A percentile compares a stretch with the other conserved stretches of the same genome.
These are phyloP conservation scores for Colletotrichum sp. DNA, from an alignment of 2,329 filamentous ascomycete genomes.

Conservation along the genomic window DNA sequence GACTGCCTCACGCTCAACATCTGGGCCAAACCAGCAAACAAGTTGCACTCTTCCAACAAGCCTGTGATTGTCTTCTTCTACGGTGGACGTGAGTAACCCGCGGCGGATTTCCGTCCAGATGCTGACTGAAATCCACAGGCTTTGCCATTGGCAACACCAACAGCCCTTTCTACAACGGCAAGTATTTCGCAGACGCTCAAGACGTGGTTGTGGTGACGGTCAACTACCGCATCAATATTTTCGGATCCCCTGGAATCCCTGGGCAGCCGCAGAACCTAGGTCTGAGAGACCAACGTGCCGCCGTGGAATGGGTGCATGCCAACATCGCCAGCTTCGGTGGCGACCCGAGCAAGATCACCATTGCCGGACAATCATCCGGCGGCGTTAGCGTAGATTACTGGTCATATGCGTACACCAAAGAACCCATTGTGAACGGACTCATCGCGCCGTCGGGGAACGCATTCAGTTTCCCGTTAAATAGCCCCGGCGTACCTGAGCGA, in stretches of 20 bases:
- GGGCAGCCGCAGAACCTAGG: conserved; percentile 44
- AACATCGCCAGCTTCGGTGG: conserved; percentile 54
- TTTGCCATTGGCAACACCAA: conserved; percentile 37
- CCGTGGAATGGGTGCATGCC: conserved; percentile 53
- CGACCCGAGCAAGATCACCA: conserved; percentile 40
- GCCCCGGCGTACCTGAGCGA: conserved; percentile 32
- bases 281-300: conserved; percentile 53
- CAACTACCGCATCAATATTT: conserved; percentile 50
- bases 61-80: conserved; percentile 43
- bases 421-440: conserved; percentile 53
- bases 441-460: conserved; percentile 52
- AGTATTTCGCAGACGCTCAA: conserved; percentile 44
- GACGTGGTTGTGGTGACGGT: conserved; percentile 51
- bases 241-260: conserved; percentile 43
- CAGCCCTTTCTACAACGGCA: conserved; percentile 45
- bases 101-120: fast-evolving
- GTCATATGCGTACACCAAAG: conserved; percentile 51
- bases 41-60: conserved; percentile 23
- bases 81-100: conserved; percentile 31
- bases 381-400: conserved; percentile 47
- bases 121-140: not conserved
- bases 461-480: conserved; percentile 49
- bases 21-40: conserved; percentile 32
- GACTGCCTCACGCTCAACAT: conserved; percentile 45
- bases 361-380: conserved; percentile 52